Conservation (phyloP, 768 basidiomycete species). For the Mycena indigotica region DNA sequence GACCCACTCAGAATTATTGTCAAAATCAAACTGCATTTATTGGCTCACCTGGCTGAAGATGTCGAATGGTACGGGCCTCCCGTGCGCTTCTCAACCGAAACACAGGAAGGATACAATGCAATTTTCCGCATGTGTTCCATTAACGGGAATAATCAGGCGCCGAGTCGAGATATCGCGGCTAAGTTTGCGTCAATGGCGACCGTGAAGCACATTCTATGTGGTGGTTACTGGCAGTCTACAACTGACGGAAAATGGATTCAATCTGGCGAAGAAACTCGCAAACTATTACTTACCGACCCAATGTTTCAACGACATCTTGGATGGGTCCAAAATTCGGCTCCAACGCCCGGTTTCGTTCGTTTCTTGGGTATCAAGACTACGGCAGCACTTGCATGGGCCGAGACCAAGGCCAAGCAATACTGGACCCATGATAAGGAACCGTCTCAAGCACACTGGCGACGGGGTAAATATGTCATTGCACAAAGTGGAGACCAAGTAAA, state of each 20-base stretch:
- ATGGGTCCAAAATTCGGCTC: slow-evolving; percentile 9
- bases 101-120: slow-evolving; percentile 45
- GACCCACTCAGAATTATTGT: slow-evolving; percentile 37
- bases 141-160: slow-evolving; percentile 44
- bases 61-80: slow-evolving; percentile 39
- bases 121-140: slow-evolving; percentile 44
- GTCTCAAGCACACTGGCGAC: neutral
- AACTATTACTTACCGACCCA: slow-evolving; percentile 12
- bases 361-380: neutral
- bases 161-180: slow-evolving; percentile 43
- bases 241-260: slow-evolving; percentile 14
- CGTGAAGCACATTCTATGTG: slow-evolving; percentile 33
- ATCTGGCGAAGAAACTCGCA: slow-evolving; percentile 21
- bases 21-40: slow-evolving; percentile 41
- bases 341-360: neutral
- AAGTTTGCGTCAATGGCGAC: slow-evolving; percentile 32
- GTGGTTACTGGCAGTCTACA: slow-evolving; percentile 33
- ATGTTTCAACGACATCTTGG: slow-evolving; percentile 25
- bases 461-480: neutral
- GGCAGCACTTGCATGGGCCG: neutral
- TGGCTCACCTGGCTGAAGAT: slow-evolving; percentile 37
- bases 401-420: neutral
- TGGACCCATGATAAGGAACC: neutral
- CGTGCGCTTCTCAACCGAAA: slow-evolving; percentile 36
- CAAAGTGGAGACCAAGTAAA: neutral